A percentile compares a stretch with the other conserved stretches of the same genome.
Conservation (phyloP, 805 yeast species). For the Torulaspora indica region DNA sequence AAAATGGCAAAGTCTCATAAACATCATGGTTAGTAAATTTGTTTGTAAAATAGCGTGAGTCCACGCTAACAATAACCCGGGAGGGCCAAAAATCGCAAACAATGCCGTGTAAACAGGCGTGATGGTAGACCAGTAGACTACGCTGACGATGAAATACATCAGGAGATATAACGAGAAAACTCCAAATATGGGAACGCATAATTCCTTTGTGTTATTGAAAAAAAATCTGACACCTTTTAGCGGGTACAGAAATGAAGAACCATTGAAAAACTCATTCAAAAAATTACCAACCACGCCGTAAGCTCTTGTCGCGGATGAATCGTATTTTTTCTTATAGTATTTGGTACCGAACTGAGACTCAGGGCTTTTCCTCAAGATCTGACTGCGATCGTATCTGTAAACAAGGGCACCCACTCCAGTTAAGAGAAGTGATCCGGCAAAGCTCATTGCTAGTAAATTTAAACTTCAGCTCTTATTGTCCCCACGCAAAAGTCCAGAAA, state of each 20-base stretch:
- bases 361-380: slow-evolving; percentile 22
- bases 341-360: slow-evolving; percentile 13
- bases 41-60: slow-evolving; percentile 31
- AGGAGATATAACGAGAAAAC: slow-evolving; percentile 18
- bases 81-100: slow-evolving; percentile 30
- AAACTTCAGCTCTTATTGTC: background rate
- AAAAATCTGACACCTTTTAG: slow-evolving; percentile 24
- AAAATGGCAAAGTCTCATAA: slow-evolving; percentile 30
- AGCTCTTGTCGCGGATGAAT: slow-evolving; percentile 11
- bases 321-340: slow-evolving; percentile 17
- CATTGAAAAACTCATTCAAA: slow-evolving; percentile 21
- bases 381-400: slow-evolving; percentile 29
- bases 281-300: slow-evolving; percentile 19
- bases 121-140: slow-evolving; percentile 31
- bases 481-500: background rate
- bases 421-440: slow-evolving; percentile 29
- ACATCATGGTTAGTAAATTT: slow-evolving; percentile 33
- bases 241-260: slow-evolving; percentile 27
- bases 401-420: slow-evolving; percentile 31
- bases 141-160: slow-evolving; percentile 19
- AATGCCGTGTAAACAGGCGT: slow-evolving; percentile 32
- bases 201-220: slow-evolving; percentile 13
- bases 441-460: slow-evolving; percentile 24
- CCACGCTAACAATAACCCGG: slow-evolving; percentile 28
- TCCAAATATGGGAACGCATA: slow-evolving; percentile 13